Base-by-base conservation (phyloP, 2,329 filamentous ascomycete species). In the Sporothrix globosa region DNA sequence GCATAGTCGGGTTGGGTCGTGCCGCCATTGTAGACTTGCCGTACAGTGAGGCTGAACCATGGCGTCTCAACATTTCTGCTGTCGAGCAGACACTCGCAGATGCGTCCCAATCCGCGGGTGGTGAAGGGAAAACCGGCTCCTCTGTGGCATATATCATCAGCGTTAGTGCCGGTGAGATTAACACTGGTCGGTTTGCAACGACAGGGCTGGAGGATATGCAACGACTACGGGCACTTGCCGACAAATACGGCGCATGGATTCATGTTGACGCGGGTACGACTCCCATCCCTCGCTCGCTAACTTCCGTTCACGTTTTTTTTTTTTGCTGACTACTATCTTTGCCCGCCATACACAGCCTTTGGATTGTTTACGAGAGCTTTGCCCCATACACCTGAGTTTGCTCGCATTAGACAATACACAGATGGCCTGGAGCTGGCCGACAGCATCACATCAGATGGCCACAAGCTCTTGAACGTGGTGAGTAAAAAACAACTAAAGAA, bases 381-480 rank as follows among this genome's bases (percentile, higher is more conserved):
- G 1, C 84, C 87, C 0, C 77, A 83, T 0, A 82, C 77, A 11
- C 77, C 83, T 0, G 85, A 90, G 70, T 93, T 91, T 76, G 77
- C 80, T 2, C 71, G 78, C 14, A 81, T 88, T 72, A 88, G 80
- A 71, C 80, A 77, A 48, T 84, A 80, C 71, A 84, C 81, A 1
- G 83, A 86, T 4, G 92, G 92, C 0, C 79, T 97, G 14, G 90
- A 97, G 72, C 83, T 97, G 2, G 93, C 92, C 3, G 93, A 97
- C 77, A 96, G 92, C 67, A 93, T 97, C 74, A 90, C 92, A 0
- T 90, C 91, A 2, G 94, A 97, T 76, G 91, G 87, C 0, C 95
- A 98, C 79, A 97, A 97, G 77, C 81, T 97, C n/a, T 85, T 98
- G 72, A 97, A 97, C 75, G 93, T 97, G 60, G 88, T 90, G 79